Evolutionary conservation across 208 protist species (phyloP).

Genomic region (Trichomonas tenax): DNA sequence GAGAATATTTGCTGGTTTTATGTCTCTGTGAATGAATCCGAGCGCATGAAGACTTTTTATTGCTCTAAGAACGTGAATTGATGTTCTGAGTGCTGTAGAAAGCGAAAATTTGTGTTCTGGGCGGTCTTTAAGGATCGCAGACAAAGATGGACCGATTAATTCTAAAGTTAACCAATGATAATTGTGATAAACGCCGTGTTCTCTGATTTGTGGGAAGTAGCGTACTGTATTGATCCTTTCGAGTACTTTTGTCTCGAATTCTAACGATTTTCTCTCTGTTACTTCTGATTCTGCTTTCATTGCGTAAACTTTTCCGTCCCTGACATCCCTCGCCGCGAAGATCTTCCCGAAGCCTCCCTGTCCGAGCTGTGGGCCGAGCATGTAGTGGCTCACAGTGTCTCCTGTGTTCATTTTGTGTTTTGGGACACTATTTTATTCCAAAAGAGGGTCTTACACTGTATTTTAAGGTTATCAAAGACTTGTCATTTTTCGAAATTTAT

Average conservation of each 20-base stretch:
- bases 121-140: neutral
- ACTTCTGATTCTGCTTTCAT: neutral
- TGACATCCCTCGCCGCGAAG: neutral
- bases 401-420: neutral
- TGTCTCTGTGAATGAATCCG: neutral
- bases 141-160: neutral
- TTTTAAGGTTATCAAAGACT: too few relatives aligned
- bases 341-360: constrained; percentile 5
- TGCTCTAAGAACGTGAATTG: neutral
- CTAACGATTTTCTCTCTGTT: neutral
- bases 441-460: too few relatives aligned
- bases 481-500: too few relatives aligned
- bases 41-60: neutral
- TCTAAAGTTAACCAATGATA: neutral
- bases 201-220: neutral
- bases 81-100: neutral
- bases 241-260: constrained; percentile 1
- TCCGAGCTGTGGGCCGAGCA: neutral
- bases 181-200: neutral
- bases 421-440: too few relatives aligned
- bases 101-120: neutral
- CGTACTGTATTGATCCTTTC: neutral
- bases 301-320: neutral
- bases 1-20: neutral
- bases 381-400: neutral